Evolutionary conservation across 139 green algal genomes (phyloP), one percentile per base, ranked within the genome.

Genomic region (Micractinium sp.): DNA sequence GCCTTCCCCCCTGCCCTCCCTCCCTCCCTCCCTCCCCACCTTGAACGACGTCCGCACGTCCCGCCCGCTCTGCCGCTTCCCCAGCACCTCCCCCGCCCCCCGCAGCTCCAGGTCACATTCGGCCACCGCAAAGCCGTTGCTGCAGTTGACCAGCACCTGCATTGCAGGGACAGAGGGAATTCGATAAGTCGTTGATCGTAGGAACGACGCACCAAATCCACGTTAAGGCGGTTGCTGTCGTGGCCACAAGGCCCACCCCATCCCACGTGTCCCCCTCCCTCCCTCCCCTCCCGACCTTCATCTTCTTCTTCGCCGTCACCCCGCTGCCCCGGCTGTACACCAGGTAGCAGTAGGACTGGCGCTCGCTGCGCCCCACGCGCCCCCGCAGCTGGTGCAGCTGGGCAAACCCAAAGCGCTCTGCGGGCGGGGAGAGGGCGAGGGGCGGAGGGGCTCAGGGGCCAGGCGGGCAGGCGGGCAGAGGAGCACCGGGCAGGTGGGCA

Each of bases 311-410:
- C 35, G 41, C 83, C 36, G 35, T 71, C 27, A 60, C 41, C 31
- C 71, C 75, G 27, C 41, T 35, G 27, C 89, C 82, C 4, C 81
- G 22, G 25, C 36, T 29, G 38, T 87, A 85, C 29, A 93, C 39
- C 20, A 96, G 81, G 47, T 92, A 89, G 88, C 94, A 96, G 61
- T n/a, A 39, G 53, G 90, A 84, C 66, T 71, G 39, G 22, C 93
- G 74, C 74, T 16, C 39, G 23, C 94, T 92, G 56, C 97, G 91
- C 4, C 96, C 96, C 69, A 98, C 97, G 12, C 97, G 88, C 0
- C 97, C 97, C 23, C 97, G 87, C 85, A 99, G 94, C 94, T 99
- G 97, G 90, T 99, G 97, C 91, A 99, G 94, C 93, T 98, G 95
- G 2, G 97, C 97, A 85, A 99, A 92, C 39, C 97, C 97, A 92